Percentiles rank a stretch among this genome's conserved stretches.
Conservation (phyloP, 805 yeast species). For the Metschnikowia orientalis region DNA sequence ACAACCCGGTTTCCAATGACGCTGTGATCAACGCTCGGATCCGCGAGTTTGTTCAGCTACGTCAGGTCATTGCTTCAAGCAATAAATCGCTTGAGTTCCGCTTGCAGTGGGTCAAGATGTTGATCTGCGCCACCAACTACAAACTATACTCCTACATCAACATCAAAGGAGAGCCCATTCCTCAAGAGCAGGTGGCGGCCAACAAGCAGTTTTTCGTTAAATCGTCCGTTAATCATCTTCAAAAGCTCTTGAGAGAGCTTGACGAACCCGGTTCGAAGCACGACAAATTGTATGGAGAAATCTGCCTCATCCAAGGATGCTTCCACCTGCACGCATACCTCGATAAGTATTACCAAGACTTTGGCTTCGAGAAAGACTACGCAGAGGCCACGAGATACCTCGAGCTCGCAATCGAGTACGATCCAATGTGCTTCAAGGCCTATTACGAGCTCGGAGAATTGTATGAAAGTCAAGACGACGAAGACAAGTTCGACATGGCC, state of each 20-base stretch:
- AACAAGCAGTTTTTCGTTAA: conserved; percentile 36
- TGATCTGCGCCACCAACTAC: conserved; percentile 36
- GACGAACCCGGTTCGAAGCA: conserved; percentile 13
- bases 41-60: conserved; percentile 30
- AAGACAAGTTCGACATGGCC: conserved; percentile 30
- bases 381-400: conserved; percentile 28
- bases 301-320: conserved; percentile 35
- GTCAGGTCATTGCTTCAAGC: conserved; percentile 37
- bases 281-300: conserved; percentile 24
- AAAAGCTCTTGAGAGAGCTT: conserved; percentile 33
- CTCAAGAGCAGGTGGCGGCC: conserved; percentile 25
- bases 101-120: conserved; percentile 40
- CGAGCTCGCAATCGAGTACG: conserved; percentile 28
- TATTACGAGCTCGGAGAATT: conserved; percentile 38
- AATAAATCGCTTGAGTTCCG: conserved; percentile 40
- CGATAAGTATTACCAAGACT: conserved; percentile 31
- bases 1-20: conserved; percentile 17
- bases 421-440: conserved; percentile 31
- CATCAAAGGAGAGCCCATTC: conserved; percentile 37
- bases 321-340: conserved; percentile 34
- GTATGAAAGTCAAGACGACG: conserved; percentile 29
- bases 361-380: conserved; percentile 28
- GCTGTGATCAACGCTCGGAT: conserved; percentile 28
- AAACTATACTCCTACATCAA: conserved; percentile 38
- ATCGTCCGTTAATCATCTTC: conserved; percentile 35